These are phyloP conservation scores for Glutinoglossum americanum DNA, from an alignment of 495 filamentous ascomycete genomes.

Conservation along the genomic window DNA sequence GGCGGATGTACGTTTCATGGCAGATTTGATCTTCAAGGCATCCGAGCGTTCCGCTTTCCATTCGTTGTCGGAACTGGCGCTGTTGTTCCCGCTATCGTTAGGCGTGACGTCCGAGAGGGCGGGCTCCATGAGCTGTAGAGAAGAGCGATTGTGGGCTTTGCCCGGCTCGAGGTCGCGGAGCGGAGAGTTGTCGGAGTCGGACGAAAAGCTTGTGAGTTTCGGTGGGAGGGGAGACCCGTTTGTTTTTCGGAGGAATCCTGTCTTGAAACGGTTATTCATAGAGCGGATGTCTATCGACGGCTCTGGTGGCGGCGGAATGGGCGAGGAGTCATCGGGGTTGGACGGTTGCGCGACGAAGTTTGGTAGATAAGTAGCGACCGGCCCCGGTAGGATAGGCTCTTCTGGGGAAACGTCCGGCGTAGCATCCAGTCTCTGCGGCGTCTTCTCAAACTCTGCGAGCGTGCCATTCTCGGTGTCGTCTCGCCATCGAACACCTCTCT, in stretches of 20 bases:
- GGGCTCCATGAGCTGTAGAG: constrained; percentile 26
- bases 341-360: background rate
- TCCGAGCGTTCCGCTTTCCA: constrained; percentile 29
- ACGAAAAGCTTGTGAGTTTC: constrained; percentile 18
- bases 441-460: constrained; percentile 74
- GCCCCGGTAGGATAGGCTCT: constrained; percentile 1
- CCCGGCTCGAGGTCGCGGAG: constrained; percentile 42
- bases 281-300: constrained; percentile 27
- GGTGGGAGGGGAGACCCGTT: constrained; percentile 37
- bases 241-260: constrained; percentile 66
- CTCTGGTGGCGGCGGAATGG: constrained; percentile 25
- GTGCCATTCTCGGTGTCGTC: constrained; percentile 72
- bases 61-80: constrained; percentile 17
- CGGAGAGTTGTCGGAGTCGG: constrained; percentile 41
- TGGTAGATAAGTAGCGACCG: background rate
- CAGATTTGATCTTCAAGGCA: constrained; percentile 36
- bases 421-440: constrained; percentile 40
- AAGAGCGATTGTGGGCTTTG: constrained; percentile 33
- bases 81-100: constrained; percentile 24
- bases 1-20: constrained; percentile 32
- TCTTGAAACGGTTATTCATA: constrained; percentile 67
- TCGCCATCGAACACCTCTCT: constrained; percentile 74
- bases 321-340: constrained; percentile 23
- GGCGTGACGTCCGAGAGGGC: constrained; percentile 24
- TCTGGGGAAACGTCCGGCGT: constrained; percentile 26